Percentiles rank a stretch among this genome's conserved stretches.
Evolutionary conservation across 225 moss, liverwort and hornwort genomes (phyloP).

Genomic region (Physcomitrium patens): DNA sequence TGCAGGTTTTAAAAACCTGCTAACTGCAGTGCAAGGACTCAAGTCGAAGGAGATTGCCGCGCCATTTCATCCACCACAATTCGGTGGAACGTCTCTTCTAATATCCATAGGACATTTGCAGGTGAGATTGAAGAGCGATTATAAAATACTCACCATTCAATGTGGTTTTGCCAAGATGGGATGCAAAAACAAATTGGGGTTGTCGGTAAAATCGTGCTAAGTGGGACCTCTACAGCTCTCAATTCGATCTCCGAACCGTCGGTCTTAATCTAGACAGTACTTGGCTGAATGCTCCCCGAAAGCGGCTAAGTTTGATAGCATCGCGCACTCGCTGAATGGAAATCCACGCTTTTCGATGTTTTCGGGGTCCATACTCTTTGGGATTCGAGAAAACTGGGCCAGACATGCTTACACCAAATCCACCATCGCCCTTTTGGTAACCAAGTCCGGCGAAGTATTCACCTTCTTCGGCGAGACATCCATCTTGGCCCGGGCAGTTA

Average conservation of each 20-base stretch:
- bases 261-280: constrained; percentile 27
- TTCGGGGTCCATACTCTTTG: background rate
- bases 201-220: no score
- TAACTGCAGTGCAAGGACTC: no score
- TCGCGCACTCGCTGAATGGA: constrained; percentile 29
- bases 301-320: no score
- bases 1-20: no score
- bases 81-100: no score
- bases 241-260: constrained; percentile 15
- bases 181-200: no score
- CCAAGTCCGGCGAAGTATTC: constrained; percentile 8
- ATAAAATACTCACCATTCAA: no score
- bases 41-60: no score
- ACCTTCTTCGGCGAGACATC: constrained; percentile 2
- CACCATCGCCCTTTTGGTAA: background rate
- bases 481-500: constrained; percentile 18
- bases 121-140: no score
- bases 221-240: background rate
- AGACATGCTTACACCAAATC: constrained; percentile 38
- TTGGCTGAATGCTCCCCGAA: constrained; percentile 4
- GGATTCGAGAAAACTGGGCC: constrained; percentile 28
- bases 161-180: no score
- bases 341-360: constrained; percentile 4
- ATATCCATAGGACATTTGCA: no score
- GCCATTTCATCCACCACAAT: no score